A percentile compares a stretch with the other conserved stretches of the same genome.
These are phyloP conservation scores for Colletotrichum plurivorum DNA, from an alignment of 2,329 filamentous ascomycete genomes.

Conservation along the genomic window DNA sequence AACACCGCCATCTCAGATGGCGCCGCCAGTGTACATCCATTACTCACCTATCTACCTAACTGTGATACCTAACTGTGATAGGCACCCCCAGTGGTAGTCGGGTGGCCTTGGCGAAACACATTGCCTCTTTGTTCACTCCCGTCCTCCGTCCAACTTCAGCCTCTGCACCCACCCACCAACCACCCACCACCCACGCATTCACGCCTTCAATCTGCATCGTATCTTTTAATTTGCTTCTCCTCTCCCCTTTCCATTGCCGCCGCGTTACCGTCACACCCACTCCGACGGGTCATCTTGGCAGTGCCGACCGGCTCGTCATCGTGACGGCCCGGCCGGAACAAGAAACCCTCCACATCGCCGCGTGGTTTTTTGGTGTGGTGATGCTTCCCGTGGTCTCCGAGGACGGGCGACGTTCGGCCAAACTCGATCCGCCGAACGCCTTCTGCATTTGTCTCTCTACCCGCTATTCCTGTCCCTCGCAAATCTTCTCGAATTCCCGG, in stretches of 20 bases:
- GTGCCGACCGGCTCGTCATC: neutral
- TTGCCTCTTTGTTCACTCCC: neutral
- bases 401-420: neutral
- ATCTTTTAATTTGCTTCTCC: neutral
- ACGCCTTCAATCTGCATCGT: neutral
- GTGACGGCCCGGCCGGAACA: slow-evolving; percentile 5
- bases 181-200: neutral
- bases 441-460: neutral
- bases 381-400: neutral
- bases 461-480: too few relatives aligned
- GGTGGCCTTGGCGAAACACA: slow-evolving; percentile 11
- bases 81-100: neutral
- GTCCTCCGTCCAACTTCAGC: neutral
- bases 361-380: neutral
- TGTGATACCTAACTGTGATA: neutral
- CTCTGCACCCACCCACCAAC: neutral
- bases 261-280: neutral
- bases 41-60: neutral
- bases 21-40: too few relatives aligned
- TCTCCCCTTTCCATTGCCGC: neutral
- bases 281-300: neutral
- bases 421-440: neutral
- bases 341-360: neutral
- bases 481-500: too few relatives aligned
- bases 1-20: too few relatives aligned